Evolutionary conservation across 352 stramenopile species (phyloP).

Genomic region (Globisporangium okanoganense): DNA sequence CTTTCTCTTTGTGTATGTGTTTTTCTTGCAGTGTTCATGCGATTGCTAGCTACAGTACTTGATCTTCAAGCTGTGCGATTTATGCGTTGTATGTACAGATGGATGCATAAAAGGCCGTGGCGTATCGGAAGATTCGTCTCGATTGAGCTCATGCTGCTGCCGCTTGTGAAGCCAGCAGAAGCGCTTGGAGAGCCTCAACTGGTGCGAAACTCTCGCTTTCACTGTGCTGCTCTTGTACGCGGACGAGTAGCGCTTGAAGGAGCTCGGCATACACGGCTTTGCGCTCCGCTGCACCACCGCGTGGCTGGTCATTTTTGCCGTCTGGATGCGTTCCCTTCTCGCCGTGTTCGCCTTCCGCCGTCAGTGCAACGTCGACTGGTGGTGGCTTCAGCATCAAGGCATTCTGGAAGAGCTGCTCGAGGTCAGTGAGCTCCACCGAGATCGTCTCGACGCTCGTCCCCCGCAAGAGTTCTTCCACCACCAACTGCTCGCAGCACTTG

Average conservation of each 20-base stretch:
- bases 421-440: background rate
- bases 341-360: background rate
- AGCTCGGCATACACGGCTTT: background rate
- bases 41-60: background rate
- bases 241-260: slow-evolving; percentile 5
- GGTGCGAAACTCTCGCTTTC: background rate
- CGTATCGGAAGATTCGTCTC: background rate
- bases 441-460: slow-evolving; percentile 14
- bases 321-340: background rate
- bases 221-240: background rate
- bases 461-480: slow-evolving; percentile 21
- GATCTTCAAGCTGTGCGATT: background rate
- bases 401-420: slow-evolving; percentile 6
- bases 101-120: background rate
- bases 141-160: background rate
- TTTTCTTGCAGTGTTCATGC: background rate
- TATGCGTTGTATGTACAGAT: background rate
- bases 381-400: background rate
- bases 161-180: slow-evolving; percentile 5
- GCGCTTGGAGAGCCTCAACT: background rate
- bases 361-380: background rate
- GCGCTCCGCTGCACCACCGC: background rate
- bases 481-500: slow-evolving; percentile 21
- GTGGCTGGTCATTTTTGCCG: background rate
- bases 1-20: background rate